A percentile compares a stretch with the other conserved stretches of the same genome.
Conservation (phyloP, 2,329 filamentous ascomycete genomes). For the Alternaria sp. region DNA sequence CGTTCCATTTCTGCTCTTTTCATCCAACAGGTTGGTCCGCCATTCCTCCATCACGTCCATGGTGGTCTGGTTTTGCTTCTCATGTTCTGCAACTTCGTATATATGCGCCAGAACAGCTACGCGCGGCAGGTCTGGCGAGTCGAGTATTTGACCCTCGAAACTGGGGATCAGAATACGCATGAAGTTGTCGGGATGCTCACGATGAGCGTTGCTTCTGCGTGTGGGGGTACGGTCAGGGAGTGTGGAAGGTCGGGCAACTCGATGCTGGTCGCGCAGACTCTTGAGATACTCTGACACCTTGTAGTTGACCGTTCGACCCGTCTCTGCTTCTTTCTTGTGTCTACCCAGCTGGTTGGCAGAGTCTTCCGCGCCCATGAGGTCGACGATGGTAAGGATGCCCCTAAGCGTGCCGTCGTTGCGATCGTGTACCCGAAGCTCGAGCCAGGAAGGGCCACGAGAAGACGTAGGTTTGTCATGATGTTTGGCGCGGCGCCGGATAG, state of each 20-base stretch:
- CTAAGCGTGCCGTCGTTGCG: neutral
- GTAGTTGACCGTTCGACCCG: neutral
- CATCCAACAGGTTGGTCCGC: neutral
- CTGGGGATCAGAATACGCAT: neutral
- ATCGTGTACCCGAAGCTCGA: neutral
- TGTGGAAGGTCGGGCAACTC: neutral
- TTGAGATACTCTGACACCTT: neutral
- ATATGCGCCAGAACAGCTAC: neutral
- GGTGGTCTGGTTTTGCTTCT: neutral
- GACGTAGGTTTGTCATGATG: neutral
- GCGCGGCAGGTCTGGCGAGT: neutral
- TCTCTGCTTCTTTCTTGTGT: neutral
- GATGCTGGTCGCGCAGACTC: neutral
- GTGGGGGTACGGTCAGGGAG: neutral
- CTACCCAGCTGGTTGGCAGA: neutral
- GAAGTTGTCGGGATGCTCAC: neutral
- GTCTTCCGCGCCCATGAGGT: neutral
- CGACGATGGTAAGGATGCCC: neutral
- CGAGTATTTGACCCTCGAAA: neutral
- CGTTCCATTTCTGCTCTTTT: neutral
- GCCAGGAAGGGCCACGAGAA: neutral
- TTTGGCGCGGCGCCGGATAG: neutral
- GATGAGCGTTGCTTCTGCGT: neutral
- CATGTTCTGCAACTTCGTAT: neutral
- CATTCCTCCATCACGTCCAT: neutral